Evolutionary conservation across 225 moss, liverwort and hornwort species (phyloP).

Genomic region (Sphagnum tenellum): DNA sequence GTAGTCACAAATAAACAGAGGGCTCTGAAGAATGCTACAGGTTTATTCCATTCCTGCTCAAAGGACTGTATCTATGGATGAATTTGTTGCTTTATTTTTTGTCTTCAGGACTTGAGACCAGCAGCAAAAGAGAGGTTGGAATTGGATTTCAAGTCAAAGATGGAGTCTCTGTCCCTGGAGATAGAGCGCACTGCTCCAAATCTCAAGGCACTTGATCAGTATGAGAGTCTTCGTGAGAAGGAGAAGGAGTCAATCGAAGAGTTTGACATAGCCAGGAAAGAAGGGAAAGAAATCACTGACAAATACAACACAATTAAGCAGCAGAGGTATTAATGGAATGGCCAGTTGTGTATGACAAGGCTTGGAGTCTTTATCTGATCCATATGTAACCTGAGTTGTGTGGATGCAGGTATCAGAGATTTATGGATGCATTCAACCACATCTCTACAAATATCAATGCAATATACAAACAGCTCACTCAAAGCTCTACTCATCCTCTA

Average conservation of each 20-base stretch:
- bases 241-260: constrained; percentile 91
- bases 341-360: not conserved
- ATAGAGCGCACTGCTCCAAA: constrained; percentile 91
- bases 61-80: no score
- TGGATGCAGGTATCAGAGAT: constrained; percentile 64
- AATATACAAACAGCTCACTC: constrained; percentile 93
- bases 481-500: constrained; percentile 77
- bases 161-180: constrained; percentile 69
- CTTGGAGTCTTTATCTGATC: not conserved
- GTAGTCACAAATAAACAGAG: no score
- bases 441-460: constrained; percentile 97
- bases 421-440: constrained; percentile 95
- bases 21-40: no score
- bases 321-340: constrained; percentile 37
- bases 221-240: constrained; percentile 78
- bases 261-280: constrained; percentile 83
- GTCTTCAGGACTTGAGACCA: constrained; percentile 58
- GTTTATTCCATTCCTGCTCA: no score
- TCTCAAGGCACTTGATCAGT: constrained; percentile 96
- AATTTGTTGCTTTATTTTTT: not conserved
- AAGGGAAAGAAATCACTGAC: constrained; percentile 77
- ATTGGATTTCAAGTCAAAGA: constrained; percentile 71
- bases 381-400: not conserved
- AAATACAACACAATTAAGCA: constrained; percentile 75
- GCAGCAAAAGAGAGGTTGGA: constrained; percentile 71